Evolutionary conservation across 163 green algal species (phyloP), one percentile per base, ranked within the genome.

Genomic region (Volvox carteri): DNA sequence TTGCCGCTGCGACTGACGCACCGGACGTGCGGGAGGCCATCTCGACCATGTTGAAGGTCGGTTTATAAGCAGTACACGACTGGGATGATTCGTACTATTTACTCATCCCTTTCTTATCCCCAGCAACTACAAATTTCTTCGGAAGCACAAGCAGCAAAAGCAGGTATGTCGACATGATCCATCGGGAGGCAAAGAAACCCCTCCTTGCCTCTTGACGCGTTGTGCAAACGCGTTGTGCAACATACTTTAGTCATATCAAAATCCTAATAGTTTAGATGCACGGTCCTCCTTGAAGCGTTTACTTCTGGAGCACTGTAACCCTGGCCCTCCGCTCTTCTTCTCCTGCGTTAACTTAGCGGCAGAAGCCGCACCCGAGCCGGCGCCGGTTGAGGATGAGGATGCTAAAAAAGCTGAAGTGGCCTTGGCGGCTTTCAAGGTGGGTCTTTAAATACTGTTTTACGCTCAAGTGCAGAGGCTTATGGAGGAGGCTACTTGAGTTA

Each of bases 351-450:
- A 23, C 62, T 21, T 28, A 73, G 62, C 62, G 37, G 62, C 25
- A 11, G 62, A 37, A 28, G 62, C 62, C 62, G 58, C 58, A 12
- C 58, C 23, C 19, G 62, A 73, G 62, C 28, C n/a, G 28, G 3
- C 4, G 8, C 54, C 54, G 28, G 54, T 65, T 23, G 54, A 11
- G 3, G 62, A 73, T 41, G 65, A 33, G 16, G n/a, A 37, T 39
- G 25, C 65, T 12, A 42, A 28, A 46, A 35, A 70, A 19, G 25
- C 28, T 23, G 77, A 73, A 12, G n/a, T 39, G 21, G 39, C 77
- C 37, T 33, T 85, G 54, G 77, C 54, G 4, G 77, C 77, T 5
- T 56, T 85, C 12, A 85, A 75, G 56, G 77, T 74, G 30, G 50
- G 50, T 30, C n/a, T 21, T 25, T 8, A 23, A 60, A 60, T 19